These are phyloP conservation scores for Saturnispora serradocipensis DNA, from an alignment of 805 yeast genomes.

Conservation along the genomic window DNA sequence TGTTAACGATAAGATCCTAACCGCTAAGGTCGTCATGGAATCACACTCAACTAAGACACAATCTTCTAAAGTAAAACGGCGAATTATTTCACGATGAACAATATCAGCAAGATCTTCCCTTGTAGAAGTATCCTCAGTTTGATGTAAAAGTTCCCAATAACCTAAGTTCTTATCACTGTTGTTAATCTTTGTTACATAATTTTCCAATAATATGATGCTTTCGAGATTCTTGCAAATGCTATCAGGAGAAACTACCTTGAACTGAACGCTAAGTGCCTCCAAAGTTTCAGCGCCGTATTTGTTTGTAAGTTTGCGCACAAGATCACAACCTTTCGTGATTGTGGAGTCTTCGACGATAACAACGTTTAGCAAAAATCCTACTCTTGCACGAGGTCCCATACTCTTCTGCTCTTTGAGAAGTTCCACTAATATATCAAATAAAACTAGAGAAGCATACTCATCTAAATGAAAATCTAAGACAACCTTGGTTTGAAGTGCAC, in stretches of 20 bases:
- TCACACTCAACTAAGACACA: conserved; percentile 59
- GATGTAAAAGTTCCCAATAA: conserved; percentile 27
- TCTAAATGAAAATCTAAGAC: conserved; percentile 51
- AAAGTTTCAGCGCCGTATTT: conserved; percentile 14
- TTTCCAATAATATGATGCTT: conserved; percentile 28
- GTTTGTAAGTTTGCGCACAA: conserved; percentile 7
- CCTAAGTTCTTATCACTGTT: conserved; percentile 13
- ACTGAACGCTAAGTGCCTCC: conserved; percentile 27
- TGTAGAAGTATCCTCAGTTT: conserved; percentile 48
- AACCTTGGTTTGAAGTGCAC: conserved; percentile 34
- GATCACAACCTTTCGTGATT: neutral
- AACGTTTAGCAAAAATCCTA: conserved; percentile 56
- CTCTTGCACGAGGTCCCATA: conserved; percentile 49
- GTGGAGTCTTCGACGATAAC: conserved; percentile 5
- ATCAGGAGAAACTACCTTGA: conserved; percentile 35
- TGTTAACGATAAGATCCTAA: conserved; percentile 65
- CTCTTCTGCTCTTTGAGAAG: conserved; percentile 51
- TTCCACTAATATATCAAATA: conserved; percentile 57
- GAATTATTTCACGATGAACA: conserved; percentile 38
- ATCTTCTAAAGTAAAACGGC: conserved; percentile 35
- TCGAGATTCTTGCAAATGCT: conserved; percentile 30
- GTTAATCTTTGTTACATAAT: conserved; percentile 17
- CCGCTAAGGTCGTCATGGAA: conserved; percentile 77
- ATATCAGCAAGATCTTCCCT: conserved; percentile 50
- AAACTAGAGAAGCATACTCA: conserved; percentile 58